Base-by-base conservation (phyloP, 352 stramenopile species). In the Aphanomyces astaci region DNA sequence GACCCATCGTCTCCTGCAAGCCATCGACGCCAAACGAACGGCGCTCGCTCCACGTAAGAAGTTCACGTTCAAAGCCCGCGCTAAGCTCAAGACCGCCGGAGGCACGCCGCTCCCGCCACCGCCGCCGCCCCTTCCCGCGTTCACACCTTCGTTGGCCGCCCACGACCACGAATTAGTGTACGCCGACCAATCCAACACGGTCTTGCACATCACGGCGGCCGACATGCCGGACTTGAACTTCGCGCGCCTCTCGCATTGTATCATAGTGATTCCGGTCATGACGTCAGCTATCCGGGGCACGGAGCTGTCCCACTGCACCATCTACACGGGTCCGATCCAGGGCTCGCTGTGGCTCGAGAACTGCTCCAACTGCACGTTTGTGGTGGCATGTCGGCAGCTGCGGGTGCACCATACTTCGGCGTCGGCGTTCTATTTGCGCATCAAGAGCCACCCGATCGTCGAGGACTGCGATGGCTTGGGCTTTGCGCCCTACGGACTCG, bases 401-500 rank as follows among this genome's bases (percentile, higher is more conserved):
- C 83, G 89, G 25, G 86, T 97, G 52, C 89, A 97, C 62, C 71
- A 81, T 32, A 94, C 78, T 64, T 74, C 69, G 28, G 64, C 60
- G 19, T 90, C 83, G 33, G 81, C 72, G 17, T 96, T 97, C 49
- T 83, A 92, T 70, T 67, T 96, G 43, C 85, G 86, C 9, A 90
- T 94, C 25, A 66, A 70, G 32, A 95, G 87, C 57, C 84, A 95
- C 46, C 89, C 89, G 51, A 96, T 97, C 76, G 95, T 97, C 59
- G 89, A 97, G 64, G 86, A 96, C 73, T 97, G 89, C 75, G 75
- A 81, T 54, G 74, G 82, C 63, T 77, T 97, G 53, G 73, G 77
- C 4, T 97, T 97, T 72, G 86, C 84, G 1, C 78, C 86, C 15
- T 94, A 94, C 31, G 72, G 72, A 17, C 64, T 96, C 30, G 54